These are phyloP conservation scores for Ganoderma lucidum DNA, from an alignment of 1,284 basidiomycete species.

Conservation along the genomic window DNA sequence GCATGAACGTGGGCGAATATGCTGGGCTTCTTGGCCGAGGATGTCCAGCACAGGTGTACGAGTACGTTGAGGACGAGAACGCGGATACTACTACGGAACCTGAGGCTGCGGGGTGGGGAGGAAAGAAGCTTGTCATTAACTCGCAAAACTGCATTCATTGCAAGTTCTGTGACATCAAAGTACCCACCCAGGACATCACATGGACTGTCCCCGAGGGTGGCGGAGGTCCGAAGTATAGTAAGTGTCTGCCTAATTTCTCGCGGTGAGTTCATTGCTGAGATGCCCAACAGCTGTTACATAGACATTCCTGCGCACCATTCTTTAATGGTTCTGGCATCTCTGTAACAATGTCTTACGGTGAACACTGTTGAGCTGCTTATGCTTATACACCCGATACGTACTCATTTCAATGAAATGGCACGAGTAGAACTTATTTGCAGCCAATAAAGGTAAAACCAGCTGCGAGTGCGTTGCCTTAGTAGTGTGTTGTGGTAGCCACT, in stretches of 20 bases:
- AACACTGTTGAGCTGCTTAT: too few species aligned
- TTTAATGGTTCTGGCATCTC: not conserved
- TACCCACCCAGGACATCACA: constrained; percentile 91
- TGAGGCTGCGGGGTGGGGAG: constrained; percentile 68
- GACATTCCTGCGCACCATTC: not conserved
- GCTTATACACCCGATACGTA: too few species aligned
- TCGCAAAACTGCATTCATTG: constrained; percentile 96
- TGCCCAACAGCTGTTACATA: not conserved
- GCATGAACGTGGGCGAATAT: constrained; percentile 81
- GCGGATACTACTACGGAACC: constrained; percentile 27
- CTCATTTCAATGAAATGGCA: too few species aligned
- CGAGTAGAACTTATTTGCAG: too few species aligned
- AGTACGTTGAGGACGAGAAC: constrained; percentile 86
- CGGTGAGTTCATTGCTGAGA: not conserved
- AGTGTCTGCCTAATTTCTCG: constrained; percentile 36
- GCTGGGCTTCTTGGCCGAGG: constrained; percentile 89
- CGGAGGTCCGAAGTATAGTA: constrained; percentile 94
- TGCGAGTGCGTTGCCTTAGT: too few species aligned
- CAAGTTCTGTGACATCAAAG: constrained; percentile 94
- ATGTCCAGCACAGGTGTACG: constrained; percentile 97
- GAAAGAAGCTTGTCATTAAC: constrained; percentile 96
- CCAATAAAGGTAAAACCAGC: too few species aligned
- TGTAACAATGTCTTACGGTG: too few species aligned
- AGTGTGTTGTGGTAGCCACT: too few species aligned
- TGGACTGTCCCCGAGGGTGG: constrained; percentile 96